Conservation (phyloP, 1,284 basidiomycete genomes). For the Ustilago nuda region DNA sequence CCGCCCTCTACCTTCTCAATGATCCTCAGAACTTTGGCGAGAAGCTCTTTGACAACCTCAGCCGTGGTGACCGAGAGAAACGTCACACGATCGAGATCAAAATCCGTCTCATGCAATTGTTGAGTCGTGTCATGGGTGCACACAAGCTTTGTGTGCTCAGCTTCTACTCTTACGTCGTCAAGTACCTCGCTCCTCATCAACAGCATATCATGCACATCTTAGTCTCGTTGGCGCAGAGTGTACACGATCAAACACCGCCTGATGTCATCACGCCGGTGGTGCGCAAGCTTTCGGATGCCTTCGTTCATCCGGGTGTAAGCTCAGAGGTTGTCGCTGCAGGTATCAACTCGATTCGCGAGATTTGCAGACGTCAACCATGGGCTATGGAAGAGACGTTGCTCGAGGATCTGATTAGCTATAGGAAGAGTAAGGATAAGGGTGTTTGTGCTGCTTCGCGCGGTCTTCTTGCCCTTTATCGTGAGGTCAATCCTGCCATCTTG, state of each 20-base stretch:
- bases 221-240: conserved; percentile 92
- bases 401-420: conserved; percentile 91
- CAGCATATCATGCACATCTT: conserved; percentile 93
- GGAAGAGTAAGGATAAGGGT: conserved; percentile 93
- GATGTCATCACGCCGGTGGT: conserved; percentile 90
- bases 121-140: conserved; percentile 91
- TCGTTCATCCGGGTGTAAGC: conserved; percentile 96
- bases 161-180: conserved; percentile 96
- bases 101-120: conserved; percentile 94
- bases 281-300: conserved; percentile 91
- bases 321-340: conserved; percentile 95
- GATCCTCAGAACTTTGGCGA: conserved; percentile 97
- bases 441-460: conserved; percentile 89
- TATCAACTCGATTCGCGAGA: conserved; percentile 91
- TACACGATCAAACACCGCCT: conserved; percentile 94
- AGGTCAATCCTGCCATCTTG: conserved; percentile 93
- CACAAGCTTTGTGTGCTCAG: conserved; percentile 93
- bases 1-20: conserved; percentile 90
- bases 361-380: conserved; percentile 93
- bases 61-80: conserved; percentile 81
- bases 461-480: conserved; percentile 90
- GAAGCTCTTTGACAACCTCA: conserved; percentile 88
- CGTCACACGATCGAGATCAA: conserved; percentile 91
- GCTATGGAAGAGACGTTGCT: conserved; percentile 92
- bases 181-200: conserved; percentile 92